Evolutionary conservation across 805 yeast species (phyloP), one percentile per base, ranked within the genome.

Genomic region (Candida ascalaphidarum): DNA sequence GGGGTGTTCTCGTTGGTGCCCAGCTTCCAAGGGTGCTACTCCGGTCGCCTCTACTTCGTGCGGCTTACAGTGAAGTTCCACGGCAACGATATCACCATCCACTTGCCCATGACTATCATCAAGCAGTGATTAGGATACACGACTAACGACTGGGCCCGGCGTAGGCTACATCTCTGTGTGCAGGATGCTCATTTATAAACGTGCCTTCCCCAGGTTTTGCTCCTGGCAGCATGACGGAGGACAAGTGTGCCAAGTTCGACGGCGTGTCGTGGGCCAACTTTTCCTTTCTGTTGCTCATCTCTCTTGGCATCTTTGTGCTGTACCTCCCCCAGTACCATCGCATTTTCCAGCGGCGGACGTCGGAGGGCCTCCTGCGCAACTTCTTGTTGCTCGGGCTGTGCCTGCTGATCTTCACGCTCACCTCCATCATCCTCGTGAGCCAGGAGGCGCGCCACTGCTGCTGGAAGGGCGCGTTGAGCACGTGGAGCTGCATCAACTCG

Each of bases 351-450:
- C 65, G 85, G 27, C 52, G 68, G 27, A 67, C 85, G 5, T 74
- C 88, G 9, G 86, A 82, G 46, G 95, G 95, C 4, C 57, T 84
- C 14, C 78, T 88, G 4, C 82, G 88, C 9, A 62, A 68, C 40
- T 84, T 76, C 46, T 58, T 84, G 18, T 53, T 84, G 10, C 63
- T 85, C 22, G 92, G 92, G 4, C 70, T 79, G 4, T 50, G 77
- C 26, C 73, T 88, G 13, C 77, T 82, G n/a, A 54, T 77, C 17
- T 68, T 78, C 41, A 74, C 89, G 0, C 53, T 78, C 27, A 62
- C 80, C 12, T 85, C 85, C 43, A 68, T 84, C 26, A 49, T 77
- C 4, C 51, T 83, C 18, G 63, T 83, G 9, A 70, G 81, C 4
- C 52, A 70, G 11, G 66, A 72, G 0, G 81, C 85, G 0, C 47